Percentiles rank a stretch among this genome's conserved stretches.
These are phyloP conservation scores for Xylariaceae sp. DNA, from an alignment of 2,329 filamentous ascomycete genomes.

Conservation along the genomic window DNA sequence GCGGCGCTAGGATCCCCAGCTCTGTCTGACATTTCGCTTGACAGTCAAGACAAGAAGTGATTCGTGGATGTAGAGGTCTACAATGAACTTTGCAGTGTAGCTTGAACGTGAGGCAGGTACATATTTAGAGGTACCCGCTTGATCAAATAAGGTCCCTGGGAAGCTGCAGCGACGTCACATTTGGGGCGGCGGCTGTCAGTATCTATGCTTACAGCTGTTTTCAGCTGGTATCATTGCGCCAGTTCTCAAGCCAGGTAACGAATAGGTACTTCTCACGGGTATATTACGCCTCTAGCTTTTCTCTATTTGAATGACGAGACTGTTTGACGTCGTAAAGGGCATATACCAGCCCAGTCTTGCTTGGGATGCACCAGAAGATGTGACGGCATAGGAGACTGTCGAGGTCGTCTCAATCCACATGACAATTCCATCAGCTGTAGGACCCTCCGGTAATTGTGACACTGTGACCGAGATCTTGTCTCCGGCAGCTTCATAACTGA, in stretches of 20 bases:
- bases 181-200: too few relatives aligned
- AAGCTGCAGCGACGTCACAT: too few relatives aligned
- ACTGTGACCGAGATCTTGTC: slow-evolving; percentile 26
- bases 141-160: too few relatives aligned
- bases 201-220: too few relatives aligned
- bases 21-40: slow-evolving; percentile 19
- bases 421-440: slow-evolving; percentile 24
- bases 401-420: slow-evolving; percentile 33
- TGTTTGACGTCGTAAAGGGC: slow-evolving; percentile 18
- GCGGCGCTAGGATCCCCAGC: slow-evolving; percentile 9
- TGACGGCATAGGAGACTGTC: slow-evolving; percentile 19
- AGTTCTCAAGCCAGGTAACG: too few relatives aligned
- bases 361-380: slow-evolving; percentile 12
- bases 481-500: slow-evolving; percentile 28
- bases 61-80: not conserved
- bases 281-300: not conserved
- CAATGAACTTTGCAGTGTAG: too few relatives aligned
- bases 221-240: too few relatives aligned
- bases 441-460: slow-evolving; percentile 24
- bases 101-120: too few relatives aligned
- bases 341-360: slow-evolving; percentile 26
- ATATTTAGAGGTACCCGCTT: too few relatives aligned
- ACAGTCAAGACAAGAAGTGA: not conserved
- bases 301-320: slow-evolving; percentile 18
- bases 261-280: too few relatives aligned